A percentile compares a stretch with the other conserved stretches of the same genome.
Conservation (phyloP, 495 filamentous ascomycete genomes). For the Letharia lupina region DNA sequence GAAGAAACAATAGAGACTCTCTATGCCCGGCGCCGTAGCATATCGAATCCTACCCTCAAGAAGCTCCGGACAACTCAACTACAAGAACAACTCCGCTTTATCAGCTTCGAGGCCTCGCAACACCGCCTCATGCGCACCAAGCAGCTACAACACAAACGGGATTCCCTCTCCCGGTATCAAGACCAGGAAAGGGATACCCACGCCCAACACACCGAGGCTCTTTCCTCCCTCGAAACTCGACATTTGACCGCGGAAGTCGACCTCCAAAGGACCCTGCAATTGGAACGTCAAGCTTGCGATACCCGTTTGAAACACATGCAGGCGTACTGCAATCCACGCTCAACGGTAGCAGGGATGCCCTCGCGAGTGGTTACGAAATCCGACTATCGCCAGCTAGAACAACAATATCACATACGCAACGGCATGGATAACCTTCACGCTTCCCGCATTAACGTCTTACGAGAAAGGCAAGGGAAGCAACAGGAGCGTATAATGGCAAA, state of each 20-base stretch:
- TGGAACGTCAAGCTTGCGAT: conserved; percentile 26
- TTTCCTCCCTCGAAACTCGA: conserved; percentile 23
- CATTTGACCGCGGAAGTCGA: conserved; percentile 27
- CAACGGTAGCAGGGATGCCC: conserved; percentile 23
- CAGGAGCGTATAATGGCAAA: conserved; percentile 56
- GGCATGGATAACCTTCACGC: conserved; percentile 63
- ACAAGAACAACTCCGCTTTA: conserved; percentile 27
- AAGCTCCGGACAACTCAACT: conserved; percentile 24
- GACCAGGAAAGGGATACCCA: conserved; percentile 13
- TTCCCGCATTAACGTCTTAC: conserved; percentile 68
- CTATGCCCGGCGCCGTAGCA: conserved; percentile 20
- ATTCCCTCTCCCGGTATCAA: conserved; percentile 14
- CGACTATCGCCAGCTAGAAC: conserved; percentile 54
- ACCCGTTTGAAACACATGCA: conserved; percentile 28
- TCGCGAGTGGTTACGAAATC: conserved; percentile 47
- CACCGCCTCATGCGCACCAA: conserved; percentile 21
- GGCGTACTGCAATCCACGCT: conserved; percentile 26
- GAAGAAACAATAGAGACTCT: conserved; percentile 10
- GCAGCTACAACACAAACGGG: conserved; percentile 17
- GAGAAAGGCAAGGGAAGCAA: conserved; percentile 64
- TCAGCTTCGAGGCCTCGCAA: conserved; percentile 25
- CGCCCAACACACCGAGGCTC: conserved; percentile 21
- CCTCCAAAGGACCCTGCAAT: conserved; percentile 21
- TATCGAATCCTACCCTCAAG: conserved; percentile 18
- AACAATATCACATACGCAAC: conserved; percentile 61